phyloP scores from a whole-genome alignment of 176 grass and related monocot species.

The Juncus effusus region DNA sequence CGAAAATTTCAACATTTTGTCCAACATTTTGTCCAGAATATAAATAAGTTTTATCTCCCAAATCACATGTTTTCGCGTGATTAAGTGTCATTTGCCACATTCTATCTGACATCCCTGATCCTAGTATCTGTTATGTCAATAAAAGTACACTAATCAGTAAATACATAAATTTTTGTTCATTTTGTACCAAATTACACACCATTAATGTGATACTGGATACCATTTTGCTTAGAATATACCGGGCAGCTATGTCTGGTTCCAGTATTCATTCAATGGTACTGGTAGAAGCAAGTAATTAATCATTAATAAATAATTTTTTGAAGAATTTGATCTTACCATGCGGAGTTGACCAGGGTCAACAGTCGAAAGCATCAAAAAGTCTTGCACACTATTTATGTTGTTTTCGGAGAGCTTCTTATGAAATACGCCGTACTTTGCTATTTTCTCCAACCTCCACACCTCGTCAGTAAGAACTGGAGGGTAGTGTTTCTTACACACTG shows the following conservation, averaged over 20 bases:
- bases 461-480: constrained; percentile 37
- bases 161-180: background rate
- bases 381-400: constrained; percentile 39
- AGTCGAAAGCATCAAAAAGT: constrained; percentile 44
- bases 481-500: constrained; percentile 46
- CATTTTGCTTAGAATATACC: background rate
- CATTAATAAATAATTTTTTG: background rate
- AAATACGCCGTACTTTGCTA: constrained; percentile 39
- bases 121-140: background rate
- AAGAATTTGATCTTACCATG: background rate
- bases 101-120: constrained; percentile 40
- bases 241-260: background rate
- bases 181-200: too few relatives aligned
- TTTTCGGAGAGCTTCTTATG: constrained; percentile 27
- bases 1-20: too few relatives aligned
- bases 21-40: background rate
- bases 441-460: constrained; percentile 55
- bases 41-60: constrained; percentile 35
- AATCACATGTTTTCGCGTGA: constrained; percentile 40
- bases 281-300: background rate
- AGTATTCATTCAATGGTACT: background rate
- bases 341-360: background rate
- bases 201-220: background rate
- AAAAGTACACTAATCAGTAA: background rate
- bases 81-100: constrained; percentile 27